These are phyloP conservation scores for Phaeosphaeria sp. DNA, from an alignment of 2,329 filamentous ascomycete genomes.

Conservation along the genomic window DNA sequence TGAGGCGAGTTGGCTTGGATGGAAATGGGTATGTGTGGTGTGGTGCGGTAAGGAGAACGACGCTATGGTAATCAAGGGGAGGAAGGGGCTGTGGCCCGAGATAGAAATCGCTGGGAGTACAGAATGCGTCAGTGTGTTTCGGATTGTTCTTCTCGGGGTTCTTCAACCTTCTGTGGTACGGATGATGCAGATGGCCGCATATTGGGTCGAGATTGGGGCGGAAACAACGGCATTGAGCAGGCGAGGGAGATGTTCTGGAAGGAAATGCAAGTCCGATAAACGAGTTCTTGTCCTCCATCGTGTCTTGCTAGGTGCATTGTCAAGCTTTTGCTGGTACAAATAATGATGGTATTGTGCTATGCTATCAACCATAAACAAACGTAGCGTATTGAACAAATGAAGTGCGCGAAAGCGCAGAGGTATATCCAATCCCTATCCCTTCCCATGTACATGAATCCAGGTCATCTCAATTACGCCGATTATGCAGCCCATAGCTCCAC, in stretches of 20 bases:
- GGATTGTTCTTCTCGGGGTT: not conserved
- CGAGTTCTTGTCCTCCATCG: no score
- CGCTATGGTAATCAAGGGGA: no score
- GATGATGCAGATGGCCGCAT: not conserved
- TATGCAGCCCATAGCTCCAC: not conserved
- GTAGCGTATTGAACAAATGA: not conserved
- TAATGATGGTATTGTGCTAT: not conserved
- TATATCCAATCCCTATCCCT: slow-evolving; percentile 6
- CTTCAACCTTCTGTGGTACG: not conserved
- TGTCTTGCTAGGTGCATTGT: no score
- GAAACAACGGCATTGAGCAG: not conserved
- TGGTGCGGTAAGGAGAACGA: no score
- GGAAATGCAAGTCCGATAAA: not conserved
- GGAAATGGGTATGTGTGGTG: no score
- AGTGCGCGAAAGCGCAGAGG: slow-evolving; percentile 14
- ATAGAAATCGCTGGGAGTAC: no score
- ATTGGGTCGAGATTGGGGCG: not conserved
- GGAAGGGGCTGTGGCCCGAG: no score
- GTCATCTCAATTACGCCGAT: slow-evolving; percentile 1
- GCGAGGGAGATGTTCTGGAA: not conserved
- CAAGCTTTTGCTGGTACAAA: not conserved
- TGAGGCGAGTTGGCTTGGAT: no score
- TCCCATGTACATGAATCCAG: slow-evolving; percentile 4
- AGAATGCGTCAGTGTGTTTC: not conserved
- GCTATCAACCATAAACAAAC: not conserved